phyloP scores from a whole-genome alignment of 768 basidiomycete genomes.

The Russula dissimulans region DNA sequence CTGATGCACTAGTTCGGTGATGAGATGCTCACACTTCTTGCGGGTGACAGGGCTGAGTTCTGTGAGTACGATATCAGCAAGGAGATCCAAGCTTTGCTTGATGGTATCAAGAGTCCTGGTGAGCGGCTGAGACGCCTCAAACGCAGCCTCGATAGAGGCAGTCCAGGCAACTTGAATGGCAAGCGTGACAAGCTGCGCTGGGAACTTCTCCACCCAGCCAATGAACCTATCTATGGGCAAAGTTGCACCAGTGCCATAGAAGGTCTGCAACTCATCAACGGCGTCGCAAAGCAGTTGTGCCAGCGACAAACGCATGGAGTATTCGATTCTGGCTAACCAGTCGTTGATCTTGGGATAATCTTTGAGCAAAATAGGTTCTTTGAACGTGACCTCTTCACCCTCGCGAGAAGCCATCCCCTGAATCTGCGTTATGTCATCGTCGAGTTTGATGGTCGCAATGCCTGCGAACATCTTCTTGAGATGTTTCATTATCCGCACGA shows the following conservation, averaged over 20 bases:
- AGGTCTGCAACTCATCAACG: constrained; percentile 66
- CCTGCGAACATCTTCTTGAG: constrained; percentile 99
- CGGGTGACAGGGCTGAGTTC: constrained; percentile 88
- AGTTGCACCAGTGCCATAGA: constrained; percentile 60
- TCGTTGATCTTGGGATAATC: constrained; percentile 98
- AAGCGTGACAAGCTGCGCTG: constrained; percentile 93
- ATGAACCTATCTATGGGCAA: constrained; percentile 65
- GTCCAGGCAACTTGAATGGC: constrained; percentile 97
- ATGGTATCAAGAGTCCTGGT: constrained; percentile 66
- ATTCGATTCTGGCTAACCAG: constrained; percentile 88
- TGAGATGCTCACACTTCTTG: constrained; percentile 96
- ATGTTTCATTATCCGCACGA: constrained; percentile 96
- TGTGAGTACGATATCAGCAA: constrained; percentile 93
- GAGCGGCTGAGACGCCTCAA: constrained; percentile 48
- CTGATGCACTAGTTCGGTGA: constrained; percentile 97
- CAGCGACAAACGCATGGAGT: constrained; percentile 86
- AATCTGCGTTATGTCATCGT: constrained; percentile 82
- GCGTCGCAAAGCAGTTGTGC: constrained; percentile 74
- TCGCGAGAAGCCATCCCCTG: constrained; percentile 93
- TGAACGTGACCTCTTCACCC: constrained; percentile 87
- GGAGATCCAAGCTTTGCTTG: constrained; percentile 76
- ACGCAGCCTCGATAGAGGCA: constrained; percentile 59
- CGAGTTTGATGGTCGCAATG: constrained; percentile 78
- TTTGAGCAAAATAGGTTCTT: constrained; percentile 74
- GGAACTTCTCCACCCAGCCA: constrained; percentile 88